Base-by-base conservation (phyloP, 805 yeast species). In the Candida hispaniensis region DNA sequence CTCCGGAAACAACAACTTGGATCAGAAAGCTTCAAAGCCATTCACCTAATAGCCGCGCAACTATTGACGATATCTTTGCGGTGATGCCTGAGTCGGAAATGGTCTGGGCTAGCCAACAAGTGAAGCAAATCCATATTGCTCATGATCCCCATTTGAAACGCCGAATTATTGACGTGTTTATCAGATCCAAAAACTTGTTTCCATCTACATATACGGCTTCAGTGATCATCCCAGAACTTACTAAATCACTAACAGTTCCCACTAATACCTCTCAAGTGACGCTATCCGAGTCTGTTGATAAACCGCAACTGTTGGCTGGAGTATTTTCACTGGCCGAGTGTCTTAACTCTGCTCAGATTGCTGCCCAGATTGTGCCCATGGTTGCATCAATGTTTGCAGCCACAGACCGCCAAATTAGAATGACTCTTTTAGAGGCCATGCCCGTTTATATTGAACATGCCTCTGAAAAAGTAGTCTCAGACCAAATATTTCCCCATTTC, bases 391-490 rank as follows among this genome's bases (percentile, higher is more conserved):
- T 79, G 14, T 86, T 73, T 49, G 49, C 69, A 2, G 58, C 75
- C 12, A 69, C 78, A 8, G 95, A 88, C 55, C 66, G 97, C 43
- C 73, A 85, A 1, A 64, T 83, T 3, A 63, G 97, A 39, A 64
- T 83, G 47, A 63, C 75, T n/a, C 58, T 91, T 17, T 61, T 88
- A 40, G 71, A 71, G 13, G 60, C 72, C 28, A 57, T 88, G 39
- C 75, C 85, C 0, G 53, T 60, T 10, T 72, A 69, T 41, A 61
- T 73, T 16, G 60, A 59, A 1, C 54, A 55, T 21, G 52, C 83
- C 14, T 62, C 71, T 2, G 71, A 71, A 23, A 56, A 67, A 26
- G 82, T 78, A 18, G 69, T 86, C 4, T 77, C 77, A 44, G 74
- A 68, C 44, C 73, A 70, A 44, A 66, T 91, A 1, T 82, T 80